Base-by-base conservation (phyloP, 139 green algal genomes). In the Chlorella sp. region DNA sequence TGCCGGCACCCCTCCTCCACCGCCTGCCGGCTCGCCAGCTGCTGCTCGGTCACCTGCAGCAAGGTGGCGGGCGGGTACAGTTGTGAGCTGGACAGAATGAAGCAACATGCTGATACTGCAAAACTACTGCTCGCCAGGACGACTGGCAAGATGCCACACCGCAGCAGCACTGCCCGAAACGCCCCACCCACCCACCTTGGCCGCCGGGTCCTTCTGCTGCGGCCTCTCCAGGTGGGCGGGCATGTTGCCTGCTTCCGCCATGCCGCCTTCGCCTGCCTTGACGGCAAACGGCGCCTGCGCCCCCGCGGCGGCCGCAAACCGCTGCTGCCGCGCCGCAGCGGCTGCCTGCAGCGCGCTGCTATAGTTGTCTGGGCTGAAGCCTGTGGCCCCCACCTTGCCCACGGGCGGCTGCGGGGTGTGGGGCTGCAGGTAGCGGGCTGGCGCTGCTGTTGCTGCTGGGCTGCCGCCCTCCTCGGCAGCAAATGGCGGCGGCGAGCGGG, bases 201-300 rank as follows among this genome's bases (percentile, higher is more conserved):
- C 70, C 13, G 70, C 19, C 24, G 40, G 70, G 36, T 76, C 38
- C 38, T 51, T 41, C 40, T 76, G 24, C 67, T 46, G 34, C 3
- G 36, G 67, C 67, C 22, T 9, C 34, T 76, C 30, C 70, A 54
- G 41, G 70, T 76, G 48, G 8, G 40, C 70, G 40, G 2, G 38
- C 36, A 28, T 40, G 1, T 14, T 32, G 0, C 6, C 36, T 54
- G 40, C 70, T 6, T 34, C 17, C 13, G 70, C 70, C 70, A 76
- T 44, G 70, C 70, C 70, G 40, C 70, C 70, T 19, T 76, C 70
- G 2, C 70, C 70, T 0, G 70, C 73, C 9, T 28, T 79, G 17
- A 79, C 73, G 30, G 73, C 73, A 62, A 65, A 79, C 3, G 73
- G 73, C 44, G 73, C 17, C 16, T 46, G 43, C 30, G 73, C 73